Base-by-base conservation (phyloP, 768 basidiomycete genomes). In the Amanita pallidorosea region DNA sequence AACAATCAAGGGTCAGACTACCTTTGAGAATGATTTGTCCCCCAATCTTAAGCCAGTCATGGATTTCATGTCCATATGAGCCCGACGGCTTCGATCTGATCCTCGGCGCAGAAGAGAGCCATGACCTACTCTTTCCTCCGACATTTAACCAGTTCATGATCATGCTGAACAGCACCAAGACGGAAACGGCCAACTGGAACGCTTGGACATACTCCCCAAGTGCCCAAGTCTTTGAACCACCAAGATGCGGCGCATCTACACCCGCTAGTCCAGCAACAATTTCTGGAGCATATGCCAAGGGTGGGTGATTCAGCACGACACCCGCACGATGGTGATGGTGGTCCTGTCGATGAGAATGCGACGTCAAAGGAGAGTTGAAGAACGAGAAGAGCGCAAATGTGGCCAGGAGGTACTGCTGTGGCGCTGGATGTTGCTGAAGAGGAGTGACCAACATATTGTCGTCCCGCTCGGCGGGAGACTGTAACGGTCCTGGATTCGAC, bases 351-450 rank as follows among this genome's bases (percentile, higher is more conserved):
- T 62, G 56, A 5, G 68, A 63, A 1, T 71, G 55, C 8, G 76
- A 70, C 0, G 81, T 73, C 15, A 86, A 63, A 2, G 85, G 81
- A 0, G 83, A 85, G 58, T 86, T 88, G 71, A 89, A 87, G 67
- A 91, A 85, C 0, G 86, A 89, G 67, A 92, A 88, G 49, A 91
- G 71, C 0, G 86, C 85, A 58, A 91, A 91, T 23, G 80, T 80
- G 23, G 86, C 88, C 43, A 92, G 78, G 47, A 91, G 80, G 63
- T 85, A 89, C 54, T 88, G 87, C 22, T 70, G 73, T 12, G 66
- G 63, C 38, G 59, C 61, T 38, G 6, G 27, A 5, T 51, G 18
- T 52, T 54, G 54, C 20, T 57, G 57, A 9, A 40, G 47, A 29
- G 51, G 53, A 2, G 40, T 18, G 2, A 34, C 49, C 53, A 53